A percentile compares a stretch with the other conserved stretches of the same genome.
These are phyloP conservation scores for Aspergillus mulundensis DNA, from an alignment of 495 filamentous ascomycete species.

Conservation along the genomic window DNA sequence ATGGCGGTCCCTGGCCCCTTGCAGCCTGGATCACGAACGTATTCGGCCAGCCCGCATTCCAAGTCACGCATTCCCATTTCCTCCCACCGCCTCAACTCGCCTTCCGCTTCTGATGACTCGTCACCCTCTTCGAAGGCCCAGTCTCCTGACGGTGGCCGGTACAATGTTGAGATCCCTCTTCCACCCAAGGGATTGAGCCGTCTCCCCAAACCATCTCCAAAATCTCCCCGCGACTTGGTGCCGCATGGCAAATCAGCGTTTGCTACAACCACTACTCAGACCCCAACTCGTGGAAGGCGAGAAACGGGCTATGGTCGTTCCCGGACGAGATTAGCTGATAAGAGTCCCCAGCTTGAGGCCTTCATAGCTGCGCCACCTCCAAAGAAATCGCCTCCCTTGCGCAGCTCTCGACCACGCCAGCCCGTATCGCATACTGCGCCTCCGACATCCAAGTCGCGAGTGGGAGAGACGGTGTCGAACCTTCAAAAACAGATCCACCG, in stretches of 20 bases:
- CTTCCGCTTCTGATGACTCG: conserved; percentile 43
- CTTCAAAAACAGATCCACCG: conserved; percentile 34
- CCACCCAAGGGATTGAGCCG: conserved; percentile 44
- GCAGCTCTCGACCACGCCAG: conserved; percentile 77
- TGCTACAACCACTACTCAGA: conserved; percentile 10
- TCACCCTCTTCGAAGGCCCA: conserved; percentile 41
- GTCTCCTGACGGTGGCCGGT: conserved; percentile 39
- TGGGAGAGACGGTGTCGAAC: conserved; percentile 44
- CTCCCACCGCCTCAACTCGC: conserved; percentile 43
- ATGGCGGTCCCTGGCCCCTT: conserved; percentile 41
- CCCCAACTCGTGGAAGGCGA: conserved; percentile 32
- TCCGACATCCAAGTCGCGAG: conserved; percentile 61
- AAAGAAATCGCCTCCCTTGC: conserved; percentile 68
- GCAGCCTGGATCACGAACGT: conserved; percentile 25
- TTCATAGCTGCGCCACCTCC: conserved; percentile 60
- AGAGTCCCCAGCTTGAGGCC: conserved; percentile 54
- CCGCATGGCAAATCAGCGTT: conserved; percentile 30
- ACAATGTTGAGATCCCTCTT: conserved; percentile 27
- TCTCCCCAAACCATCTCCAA: conserved; percentile 40
- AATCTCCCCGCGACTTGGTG: conserved; percentile 29
- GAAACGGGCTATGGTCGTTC: conserved; percentile 30
- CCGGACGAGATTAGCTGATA: conserved; percentile 34
- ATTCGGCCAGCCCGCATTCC: conserved; percentile 41
- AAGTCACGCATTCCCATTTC: conserved; percentile 58
- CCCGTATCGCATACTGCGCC: conserved; percentile 67